Evolutionary conservation across 305 asterid genomes (phyloP), one percentile per base, ranked within the genome.

Genomic region (Solanum hybrid): DNA sequence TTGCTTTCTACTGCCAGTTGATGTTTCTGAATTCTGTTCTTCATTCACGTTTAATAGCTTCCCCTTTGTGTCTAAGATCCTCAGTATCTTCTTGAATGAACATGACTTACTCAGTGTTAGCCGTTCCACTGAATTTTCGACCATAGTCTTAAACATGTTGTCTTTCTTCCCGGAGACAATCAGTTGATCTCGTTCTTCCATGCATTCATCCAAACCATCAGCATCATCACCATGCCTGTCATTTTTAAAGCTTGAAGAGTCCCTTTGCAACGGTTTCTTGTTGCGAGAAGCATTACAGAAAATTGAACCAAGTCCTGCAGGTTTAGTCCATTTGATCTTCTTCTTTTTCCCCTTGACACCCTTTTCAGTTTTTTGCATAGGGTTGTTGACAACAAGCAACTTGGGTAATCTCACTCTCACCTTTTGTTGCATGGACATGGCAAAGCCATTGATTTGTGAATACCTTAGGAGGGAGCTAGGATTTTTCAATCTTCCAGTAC

Each of bases 341-440:
- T 32, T 88, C 37, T 13, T 76, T 64, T 77, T 51, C 12, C 81
- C 75, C 42, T 29, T 5, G 20, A 6, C 26, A 26, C 38, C 69
- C 71, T 37, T 73, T 38, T 73, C 89, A 37, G 66, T 27, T 22
- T 73, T 38, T 37, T 40, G 71, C 85, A 10, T 40, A 13, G n/a
- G 60, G 22, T 87, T 37, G n/a, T 40, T 87, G 78, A 34, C 85
- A 56, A 78, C 31, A 10, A 78, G 64, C 29, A 78, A 78, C 40
- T 36, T 46, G 51, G 86, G 86, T 32, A 64, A 11, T 77, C 17
- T 88, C 77, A 76, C 86, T 88, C 89, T 88, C 73, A 87, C 87
- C 87, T 85, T 85, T 51, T 85, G 87, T 31, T 85, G 46, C 22
- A 56, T 27, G 87, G 87, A 85, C 76, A 56, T 56, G 76, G 76